Percentiles rank a stretch among this genome's conserved stretches.
phyloP scores from a whole-genome alignment of 202 grass and related monocot species.

The Cymbopogon flexuosus region DNA sequence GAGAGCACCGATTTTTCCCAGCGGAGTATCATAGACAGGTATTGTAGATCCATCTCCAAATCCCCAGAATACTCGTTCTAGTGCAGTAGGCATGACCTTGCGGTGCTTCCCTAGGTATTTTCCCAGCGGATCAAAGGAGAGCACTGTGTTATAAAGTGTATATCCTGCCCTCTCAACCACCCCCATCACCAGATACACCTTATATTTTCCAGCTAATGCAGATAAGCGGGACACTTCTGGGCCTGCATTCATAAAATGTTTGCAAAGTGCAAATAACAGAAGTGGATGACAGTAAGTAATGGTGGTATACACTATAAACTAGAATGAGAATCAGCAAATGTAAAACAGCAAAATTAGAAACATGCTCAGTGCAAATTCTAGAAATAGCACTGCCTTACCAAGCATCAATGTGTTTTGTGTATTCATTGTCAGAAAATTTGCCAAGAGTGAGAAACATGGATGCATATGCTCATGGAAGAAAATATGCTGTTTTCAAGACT shows the following conservation, averaged over 20 bases:
- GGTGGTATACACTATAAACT: neutral
- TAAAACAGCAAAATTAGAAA: neutral
- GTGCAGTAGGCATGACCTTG: constrained; percentile 61
- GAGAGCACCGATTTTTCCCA: constrained; percentile 57
- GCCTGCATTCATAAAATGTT: constrained; percentile 37
- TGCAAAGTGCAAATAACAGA: constrained; percentile 6
- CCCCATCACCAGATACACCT: constrained; percentile 61
- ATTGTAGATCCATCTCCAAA: constrained; percentile 77
- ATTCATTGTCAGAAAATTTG: neutral
- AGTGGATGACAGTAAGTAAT: neutral
- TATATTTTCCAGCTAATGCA: constrained; percentile 63
- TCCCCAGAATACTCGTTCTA: constrained; percentile 64
- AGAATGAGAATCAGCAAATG: neutral
- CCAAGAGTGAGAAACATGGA: neutral
- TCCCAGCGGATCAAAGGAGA: constrained; percentile 56
- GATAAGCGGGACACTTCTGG: constrained; percentile 60
- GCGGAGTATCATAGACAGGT: constrained; percentile 67
- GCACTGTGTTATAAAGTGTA: constrained; percentile 61
- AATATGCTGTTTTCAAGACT: neutral
- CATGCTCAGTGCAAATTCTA: neutral
- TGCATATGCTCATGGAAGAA: neutral
- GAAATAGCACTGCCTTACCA: neutral
- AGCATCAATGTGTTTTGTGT: neutral
- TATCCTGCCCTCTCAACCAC: constrained; percentile 61
- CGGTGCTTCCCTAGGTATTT: constrained; percentile 65